phyloP scores from a whole-genome alignment of 1,284 basidiomycete genomes.

The Apiotrichum sp. region DNA sequence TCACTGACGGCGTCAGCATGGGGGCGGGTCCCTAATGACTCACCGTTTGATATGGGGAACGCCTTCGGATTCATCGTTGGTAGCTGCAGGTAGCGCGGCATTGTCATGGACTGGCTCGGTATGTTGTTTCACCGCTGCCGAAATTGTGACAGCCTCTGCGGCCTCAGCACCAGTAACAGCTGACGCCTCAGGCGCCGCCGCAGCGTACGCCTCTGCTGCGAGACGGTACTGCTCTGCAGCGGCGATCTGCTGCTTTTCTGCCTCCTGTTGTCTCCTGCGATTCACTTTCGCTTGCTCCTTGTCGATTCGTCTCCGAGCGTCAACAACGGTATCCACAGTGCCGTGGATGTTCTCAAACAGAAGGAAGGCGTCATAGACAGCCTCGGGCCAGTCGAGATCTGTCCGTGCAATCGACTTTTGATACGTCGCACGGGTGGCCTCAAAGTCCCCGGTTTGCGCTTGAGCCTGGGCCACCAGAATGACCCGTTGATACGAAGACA shows the following conservation, averaged over 20 bases:
- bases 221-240: constrained; percentile 12
- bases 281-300: constrained; percentile 61
- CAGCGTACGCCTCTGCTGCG: constrained; percentile 1
- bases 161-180: not conserved
- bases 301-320: constrained; percentile 62
- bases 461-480: constrained; percentile 33
- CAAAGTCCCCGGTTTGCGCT: constrained; percentile 54
- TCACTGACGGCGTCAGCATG: constrained; percentile 56
- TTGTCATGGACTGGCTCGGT: constrained; percentile 2
- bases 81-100: not conserved
- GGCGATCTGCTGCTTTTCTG: constrained; percentile 15
- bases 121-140: not conserved
- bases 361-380: constrained; percentile 79
- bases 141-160: constrained; percentile 9
- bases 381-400: constrained; percentile 87
- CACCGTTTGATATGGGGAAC: constrained; percentile 17
- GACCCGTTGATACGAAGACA: constrained; percentile 30
- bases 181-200: not conserved
- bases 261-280: constrained; percentile 49
- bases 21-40: constrained; percentile 6
- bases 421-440: constrained; percentile 62
- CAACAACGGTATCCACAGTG: constrained; percentile 60
- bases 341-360: constrained; percentile 81
- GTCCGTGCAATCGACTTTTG: constrained; percentile 53
- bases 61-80: not conserved